Base-by-base conservation (phyloP, 2,329 filamentous ascomycete species). In the Mollisia scopiformis region DNA sequence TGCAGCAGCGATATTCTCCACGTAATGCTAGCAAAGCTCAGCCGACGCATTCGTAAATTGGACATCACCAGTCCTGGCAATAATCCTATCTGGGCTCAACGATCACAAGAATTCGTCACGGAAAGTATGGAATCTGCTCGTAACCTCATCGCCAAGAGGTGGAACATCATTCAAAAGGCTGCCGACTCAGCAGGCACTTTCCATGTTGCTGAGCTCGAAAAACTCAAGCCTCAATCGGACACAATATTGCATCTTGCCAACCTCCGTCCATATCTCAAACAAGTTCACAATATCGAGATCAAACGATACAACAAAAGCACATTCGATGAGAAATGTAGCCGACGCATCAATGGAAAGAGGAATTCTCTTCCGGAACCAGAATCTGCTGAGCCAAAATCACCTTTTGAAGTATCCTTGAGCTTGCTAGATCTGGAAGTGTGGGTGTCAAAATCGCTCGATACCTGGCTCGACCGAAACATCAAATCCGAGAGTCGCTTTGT, bases 11-110 rank as follows among this genome's bases (percentile, higher is more conserved):
- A 78, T 6, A 19, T 74, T 13, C 54, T 80, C 0, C 73, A 75
- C 55, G 62, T 70, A 7, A 81, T 84, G 74, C 75, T 65, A 5
- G 73, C 77, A 2, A 84, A 84, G 59, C 57, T 84, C 13, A 69
- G 72, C 3, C 72, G 78, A 19, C 76, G 81, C 0, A 62, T 78
- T 2, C 64, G 71, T 16, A 84, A 84, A 62, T 65, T 84, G 11
- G 61, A 65, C 6, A 21, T 43, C n/a, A 21, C 30, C 30, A 53
- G 60, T 21, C 41, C 39, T 11, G 52, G 55, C 25, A 35, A 57
- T 39, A 27, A 23, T 10, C 41, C 6, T 6, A 39, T 35, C 23
- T 57, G 59, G 58, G 56, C 59, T 28, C 57, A 57, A 53, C n/a
- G 39, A 52, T 16, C 60, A 49, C 51, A 56, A 30, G 52, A 53